A percentile compares a stretch with the other conserved stretches of the same genome.
Evolutionary conservation across 169 alveolate species (phyloP).

Genomic region (Plasmodium vivax): DNA sequence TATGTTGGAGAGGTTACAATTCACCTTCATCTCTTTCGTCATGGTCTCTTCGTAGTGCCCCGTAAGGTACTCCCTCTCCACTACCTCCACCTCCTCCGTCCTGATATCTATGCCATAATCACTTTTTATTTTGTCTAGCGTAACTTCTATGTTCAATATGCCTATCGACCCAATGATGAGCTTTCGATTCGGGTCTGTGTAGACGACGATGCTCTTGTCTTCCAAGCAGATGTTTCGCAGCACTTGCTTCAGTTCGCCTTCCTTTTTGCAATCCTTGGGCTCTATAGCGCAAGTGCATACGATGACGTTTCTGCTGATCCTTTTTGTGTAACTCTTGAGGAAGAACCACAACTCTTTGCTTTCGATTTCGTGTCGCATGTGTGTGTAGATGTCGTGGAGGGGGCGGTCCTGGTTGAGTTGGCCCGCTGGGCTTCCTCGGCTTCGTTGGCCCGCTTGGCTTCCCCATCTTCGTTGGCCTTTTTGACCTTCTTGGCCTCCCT

Average conservation of each 20-base stretch:
- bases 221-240: constrained; percentile 57
- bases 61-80: constrained; percentile 50
- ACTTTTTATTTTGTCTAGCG: constrained; percentile 49
- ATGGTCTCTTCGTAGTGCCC: constrained; percentile 53
- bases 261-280: constrained; percentile 65
- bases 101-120: constrained; percentile 60
- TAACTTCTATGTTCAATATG: constrained; percentile 68
- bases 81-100: constrained; percentile 54
- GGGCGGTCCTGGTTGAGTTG: background rate
- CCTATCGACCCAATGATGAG: constrained; percentile 73
- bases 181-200: constrained; percentile 39
- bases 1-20: constrained; percentile 27
- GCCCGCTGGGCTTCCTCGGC: background rate
- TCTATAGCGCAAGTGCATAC: constrained; percentile 71
- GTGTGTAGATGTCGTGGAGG: constrained; percentile 14
- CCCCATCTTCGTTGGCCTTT: no score
- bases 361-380: constrained; percentile 16
- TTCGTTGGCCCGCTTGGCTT: background rate
- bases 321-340: constrained; percentile 52
- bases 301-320: constrained; percentile 55
- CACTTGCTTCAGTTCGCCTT: constrained; percentile 52
- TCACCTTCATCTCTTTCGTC: constrained; percentile 51
- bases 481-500: background rate
- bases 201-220: constrained; percentile 56
- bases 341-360: constrained; percentile 66